Base-by-base conservation (phyloP, 2,329 filamentous ascomycete genomes). In the Ophiognomonia clavigignenti-juglandacearum region DNA sequence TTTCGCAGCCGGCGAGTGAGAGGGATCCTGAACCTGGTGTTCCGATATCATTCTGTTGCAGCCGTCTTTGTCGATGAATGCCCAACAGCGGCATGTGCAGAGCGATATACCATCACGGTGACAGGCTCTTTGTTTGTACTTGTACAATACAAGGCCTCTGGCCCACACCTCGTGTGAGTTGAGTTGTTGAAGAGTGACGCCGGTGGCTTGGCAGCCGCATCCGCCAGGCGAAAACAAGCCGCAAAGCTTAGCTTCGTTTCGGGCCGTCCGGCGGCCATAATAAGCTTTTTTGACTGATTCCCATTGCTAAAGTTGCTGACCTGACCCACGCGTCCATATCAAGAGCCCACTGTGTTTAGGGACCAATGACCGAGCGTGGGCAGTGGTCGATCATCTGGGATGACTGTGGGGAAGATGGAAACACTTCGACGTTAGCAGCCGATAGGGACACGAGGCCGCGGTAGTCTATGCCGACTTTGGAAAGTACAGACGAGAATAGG, bases 401-500 rank as follows among this genome's bases (percentile, higher is more conserved):
- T 40, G 39, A 20, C 39, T 29, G 24, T 31, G 24, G 39, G 24
- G 39, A 41, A n/a, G 8, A 7, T 14, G 19, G n/a, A 34, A 16
- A 14, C 11, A 34, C 19, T 6, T n/a, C 7, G 7, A 14, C 6
- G 29, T 14, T n/a, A 32, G 29, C 29, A 32, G 7, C 16, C 32
- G 32, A 34, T 34, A 34, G 32, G 32, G 32, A 34, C 32, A 16
- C 16, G 32, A 31, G 29, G 19, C n/a, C 24, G 13, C 24, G 19
- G 11, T 4, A 26, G 23, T 41, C 18, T 24, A 37, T 38, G 20
- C 45, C 45, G 26, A 43, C 39, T 47, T 47, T 42, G 45, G 49
- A 35, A 51, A 51, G 49, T 51, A 45, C 49, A 51, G 37, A 51
- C 49, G 49, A 51, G 38, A 31, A 42, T 19, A 24, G 46, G 34